A percentile compares a stretch with the other conserved stretches of the same genome.
Conservation (phyloP, 148 eudicot genomes). For the Rhododendron molle region DNA sequence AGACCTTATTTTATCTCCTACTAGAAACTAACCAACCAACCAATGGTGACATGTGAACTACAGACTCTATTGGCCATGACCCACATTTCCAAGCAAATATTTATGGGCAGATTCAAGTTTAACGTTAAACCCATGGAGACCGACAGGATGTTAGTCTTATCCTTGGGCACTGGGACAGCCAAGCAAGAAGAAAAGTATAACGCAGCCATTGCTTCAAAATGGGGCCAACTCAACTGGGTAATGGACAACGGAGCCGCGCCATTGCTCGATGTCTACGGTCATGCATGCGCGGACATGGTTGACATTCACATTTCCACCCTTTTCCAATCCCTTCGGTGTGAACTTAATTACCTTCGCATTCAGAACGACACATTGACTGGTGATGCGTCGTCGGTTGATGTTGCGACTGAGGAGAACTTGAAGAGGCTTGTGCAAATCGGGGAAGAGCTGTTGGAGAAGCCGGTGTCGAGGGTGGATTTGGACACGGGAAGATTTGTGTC, state of each 20-base stretch:
- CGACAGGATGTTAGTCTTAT: slow-evolving; percentile 24
- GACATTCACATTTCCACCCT: slow-evolving; percentile 26
- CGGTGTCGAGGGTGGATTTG: slow-evolving; percentile 38
- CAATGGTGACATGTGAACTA: neutral
- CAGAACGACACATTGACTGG: slow-evolving; percentile 53
- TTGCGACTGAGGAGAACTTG: slow-evolving; percentile 54
- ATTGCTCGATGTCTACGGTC: slow-evolving; percentile 17
- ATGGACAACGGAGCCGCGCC: slow-evolving; percentile 25
- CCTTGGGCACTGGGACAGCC: slow-evolving; percentile 37
- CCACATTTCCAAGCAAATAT: slow-evolving; percentile 23
- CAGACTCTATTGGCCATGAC: slow-evolving; percentile 33
- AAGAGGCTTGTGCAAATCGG: slow-evolving; percentile 47
- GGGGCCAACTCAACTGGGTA: slow-evolving; percentile 34
- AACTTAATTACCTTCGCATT: slow-evolving; percentile 36
- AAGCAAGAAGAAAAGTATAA: slow-evolving; percentile 22
- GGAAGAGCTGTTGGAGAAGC: slow-evolving; percentile 39
- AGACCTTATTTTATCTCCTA: neutral
- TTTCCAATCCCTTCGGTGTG: slow-evolving; percentile 18
- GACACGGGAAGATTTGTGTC: slow-evolving; percentile 45
- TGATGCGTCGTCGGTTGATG: slow-evolving; percentile 44
- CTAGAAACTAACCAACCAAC: neutral
- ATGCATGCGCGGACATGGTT: slow-evolving; percentile 39
- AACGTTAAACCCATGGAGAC: slow-evolving; percentile 15
- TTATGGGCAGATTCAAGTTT: slow-evolving; percentile 19
- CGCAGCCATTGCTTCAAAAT: slow-evolving; percentile 23